phyloP scores from a whole-genome alignment of 73 alveolate species.

The Stentor roeselii region DNA sequence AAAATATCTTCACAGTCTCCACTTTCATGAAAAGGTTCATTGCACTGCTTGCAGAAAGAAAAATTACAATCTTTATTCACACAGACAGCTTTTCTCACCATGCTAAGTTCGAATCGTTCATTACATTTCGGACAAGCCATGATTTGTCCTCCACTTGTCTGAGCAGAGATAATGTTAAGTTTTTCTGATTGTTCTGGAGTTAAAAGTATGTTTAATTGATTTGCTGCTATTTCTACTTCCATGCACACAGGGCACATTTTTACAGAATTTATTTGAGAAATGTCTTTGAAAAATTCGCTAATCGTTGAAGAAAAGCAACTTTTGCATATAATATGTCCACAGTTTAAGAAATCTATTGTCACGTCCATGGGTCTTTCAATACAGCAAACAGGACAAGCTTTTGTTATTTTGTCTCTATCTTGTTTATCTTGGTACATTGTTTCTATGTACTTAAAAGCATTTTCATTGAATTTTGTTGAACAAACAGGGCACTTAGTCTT shows the following conservation, averaged over 20 bases:
- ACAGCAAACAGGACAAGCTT: neutral
- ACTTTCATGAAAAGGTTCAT: neutral
- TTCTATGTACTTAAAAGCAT: neutral
- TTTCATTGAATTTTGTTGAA: neutral
- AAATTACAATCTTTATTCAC: neutral
- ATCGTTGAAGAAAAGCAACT: neutral
- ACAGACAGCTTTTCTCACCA: neutral
- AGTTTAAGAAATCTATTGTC: neutral
- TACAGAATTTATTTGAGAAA: neutral
- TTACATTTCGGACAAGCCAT: neutral
- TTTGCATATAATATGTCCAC: neutral
- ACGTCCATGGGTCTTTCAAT: neutral
- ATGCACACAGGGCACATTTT: neutral
- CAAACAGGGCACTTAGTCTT: neutral
- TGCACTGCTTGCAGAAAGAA: neutral
- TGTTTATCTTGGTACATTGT: neutral
- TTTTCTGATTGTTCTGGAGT: neutral
- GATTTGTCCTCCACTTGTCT: neutral
- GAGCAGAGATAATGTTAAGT: neutral
- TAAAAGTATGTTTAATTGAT: neutral
- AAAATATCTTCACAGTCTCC: conserved; percentile 5
- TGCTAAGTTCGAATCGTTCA: neutral
- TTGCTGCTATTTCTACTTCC: neutral
- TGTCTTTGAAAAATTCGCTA: neutral
- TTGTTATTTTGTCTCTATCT: neutral